Base-by-base conservation (phyloP, 2,329 filamentous ascomycete species). In the Botryotinia calthae region DNA sequence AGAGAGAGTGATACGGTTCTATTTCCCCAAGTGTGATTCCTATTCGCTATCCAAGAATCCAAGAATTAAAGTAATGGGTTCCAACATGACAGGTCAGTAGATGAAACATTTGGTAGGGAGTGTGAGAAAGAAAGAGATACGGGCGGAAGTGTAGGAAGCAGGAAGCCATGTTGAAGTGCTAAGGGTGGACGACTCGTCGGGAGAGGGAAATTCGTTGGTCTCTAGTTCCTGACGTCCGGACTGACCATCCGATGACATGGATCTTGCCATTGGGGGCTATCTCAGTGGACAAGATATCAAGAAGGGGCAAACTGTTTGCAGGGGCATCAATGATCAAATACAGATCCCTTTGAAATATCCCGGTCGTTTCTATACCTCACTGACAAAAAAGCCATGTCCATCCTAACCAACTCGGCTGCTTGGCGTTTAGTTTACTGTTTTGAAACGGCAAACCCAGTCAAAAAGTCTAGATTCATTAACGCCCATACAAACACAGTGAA, bases 331-430 rank as follows among this genome's bases (percentile, higher is more conserved):
- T 37, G 37, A 37, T 37, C 37, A 22, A 34, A 28, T 65, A 16
- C 51, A 54, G 51, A 66, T 51, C 46, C 44, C 34, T 51, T 25
- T 66, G 20, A 20, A n/a, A 48, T 66, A 65, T 48, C 63, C 63
- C 63, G 37, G 63, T 37, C 63, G 8, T 65, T 34, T 37, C 18
- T 18, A 65, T 25, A 37, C n/a, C 40, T 31, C 40, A 48, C 48
- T 48, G 42, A 65, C 46, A 9, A 40, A 48, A 66, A 54, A 28
- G 64, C 16, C 22, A 31, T 40, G 37, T n/a, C 22, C 46, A 42
- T 28, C 54, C n/a, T 42, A 3, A 42, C 48, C 28, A 56, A 56
- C 18, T 66, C 64, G 64, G 44, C 46, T 20, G 18, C 34, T 42
- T 67, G 65, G 48, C 65, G 40, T 56, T 14, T 56, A 42, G 25